A percentile compares a stretch with the other conserved stretches of the same genome.
Conservation (phyloP, 805 yeast species). For the Ogataea haglerorum region DNA sequence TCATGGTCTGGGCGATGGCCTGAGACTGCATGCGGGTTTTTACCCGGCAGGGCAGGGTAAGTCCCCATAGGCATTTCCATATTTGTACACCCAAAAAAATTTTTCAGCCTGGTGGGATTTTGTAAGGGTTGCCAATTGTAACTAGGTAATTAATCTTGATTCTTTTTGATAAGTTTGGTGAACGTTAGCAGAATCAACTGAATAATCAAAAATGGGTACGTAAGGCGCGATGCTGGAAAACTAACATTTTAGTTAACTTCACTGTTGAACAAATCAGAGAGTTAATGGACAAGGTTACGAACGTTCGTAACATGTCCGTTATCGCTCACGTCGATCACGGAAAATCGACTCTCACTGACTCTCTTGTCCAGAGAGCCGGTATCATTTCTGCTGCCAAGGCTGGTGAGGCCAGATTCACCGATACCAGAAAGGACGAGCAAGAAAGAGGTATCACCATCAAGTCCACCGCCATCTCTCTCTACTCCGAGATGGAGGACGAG, state of each 20-base stretch:
- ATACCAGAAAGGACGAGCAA: slow-evolving; percentile 99
- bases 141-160: slow-evolving; percentile 10
- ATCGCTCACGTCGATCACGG: slow-evolving; percentile 99
- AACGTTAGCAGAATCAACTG: slow-evolving; percentile 13
- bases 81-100: slow-evolving; percentile 11
- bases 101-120: slow-evolving; percentile 13
- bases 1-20: slow-evolving; percentile 69
- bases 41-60: slow-evolving; percentile 13
- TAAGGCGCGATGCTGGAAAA: background rate
- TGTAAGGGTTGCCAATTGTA: slow-evolving; percentile 12
- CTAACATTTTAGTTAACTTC: slow-evolving; percentile 44
- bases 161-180: slow-evolving; percentile 9
- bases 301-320: slow-evolving; percentile 99
- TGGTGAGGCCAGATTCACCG: slow-evolving; percentile 99
- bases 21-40: slow-evolving; percentile 7
- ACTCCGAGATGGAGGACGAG: slow-evolving; percentile 80
- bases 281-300: slow-evolving; percentile 99
- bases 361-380: slow-evolving; percentile 99
- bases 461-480: slow-evolving; percentile 97
- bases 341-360: slow-evolving; percentile 98
- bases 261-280: slow-evolving; percentile 92
- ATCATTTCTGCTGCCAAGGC: slow-evolving; percentile 99
- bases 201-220: slow-evolving; percentile 12
- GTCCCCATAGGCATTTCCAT: slow-evolving; percentile 7
- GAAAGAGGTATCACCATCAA: slow-evolving; percentile 99